Base-by-base conservation (phyloP, 176 grass and related monocot species). In the Aegilops bicornis region DNA sequence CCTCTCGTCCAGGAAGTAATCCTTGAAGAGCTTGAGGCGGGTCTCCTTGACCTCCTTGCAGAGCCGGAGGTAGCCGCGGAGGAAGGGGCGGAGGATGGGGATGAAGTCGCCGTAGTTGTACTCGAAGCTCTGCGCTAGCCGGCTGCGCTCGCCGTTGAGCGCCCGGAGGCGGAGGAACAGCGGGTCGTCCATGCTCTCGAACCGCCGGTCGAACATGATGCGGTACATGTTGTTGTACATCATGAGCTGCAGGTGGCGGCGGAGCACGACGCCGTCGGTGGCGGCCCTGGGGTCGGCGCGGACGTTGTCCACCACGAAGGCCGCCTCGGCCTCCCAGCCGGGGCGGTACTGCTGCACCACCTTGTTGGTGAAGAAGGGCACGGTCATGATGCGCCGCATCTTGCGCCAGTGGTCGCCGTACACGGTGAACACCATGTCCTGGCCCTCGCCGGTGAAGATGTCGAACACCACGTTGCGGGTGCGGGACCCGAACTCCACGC, bases 31-130 rank as follows among this genome's bases (percentile, higher is more conserved):
- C 83, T 83, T 80, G 62, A 98, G 91, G 11, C 95, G 90, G 2
- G 73, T 88, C 70, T 98, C 92, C 79, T 98, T 93, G 61, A 98
- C 85, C 61, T 98, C 80, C 79, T 93, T 81, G 89, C 95, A 98
- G 47, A 91, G 82, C 89, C 81, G 89, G 83, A 95, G 90, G 88
- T 95, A 98, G 0, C 89, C 91, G 42, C 93, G 87, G 60, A 98
- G 84, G 79, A 98, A 87, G 0, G 93, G 93, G 7, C 93, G 87
- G 40, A 98, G 80, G 61, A 98, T 82, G 29, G 91, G 95, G 88
- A 98, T 98, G 87, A 98, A 98, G 45, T 98, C 95, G 20, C 95
- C 95, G 45, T 98, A 98, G 77, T 98, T 98, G 71, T 98, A 98
- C 66, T 98, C 95, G 61, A 98, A 98, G 89, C 95, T 98, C 91